Percentiles rank a stretch among this genome's conserved stretches.
Evolutionary conservation across 2,329 filamentous ascomycete genomes (phyloP).

Genomic region (Colletotrichum sp.): DNA sequence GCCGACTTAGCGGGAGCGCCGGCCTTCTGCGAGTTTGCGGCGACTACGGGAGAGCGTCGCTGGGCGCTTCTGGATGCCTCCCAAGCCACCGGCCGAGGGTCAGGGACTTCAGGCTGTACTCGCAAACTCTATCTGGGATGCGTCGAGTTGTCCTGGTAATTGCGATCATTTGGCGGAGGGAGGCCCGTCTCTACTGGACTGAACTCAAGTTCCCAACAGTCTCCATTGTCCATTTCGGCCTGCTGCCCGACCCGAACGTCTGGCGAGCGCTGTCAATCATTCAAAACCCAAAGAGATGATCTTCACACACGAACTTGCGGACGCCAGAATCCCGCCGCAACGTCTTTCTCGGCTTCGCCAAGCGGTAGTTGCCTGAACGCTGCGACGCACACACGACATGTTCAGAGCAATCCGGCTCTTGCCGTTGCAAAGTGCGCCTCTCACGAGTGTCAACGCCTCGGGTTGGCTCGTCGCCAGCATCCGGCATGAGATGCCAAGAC

Average conservation of each 20-base stretch:
- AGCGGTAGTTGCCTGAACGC: neutral
- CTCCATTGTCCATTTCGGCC: neutral
- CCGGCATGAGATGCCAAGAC: constrained; percentile 3
- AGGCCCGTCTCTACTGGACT: neutral
- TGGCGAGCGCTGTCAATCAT: neutral
- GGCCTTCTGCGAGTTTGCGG: neutral
- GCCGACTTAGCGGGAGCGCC: constrained; percentile 7
- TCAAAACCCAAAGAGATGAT: neutral
- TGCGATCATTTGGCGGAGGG: neutral
- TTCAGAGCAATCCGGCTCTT: neutral
- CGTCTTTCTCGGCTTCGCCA: neutral
- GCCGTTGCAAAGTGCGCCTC: neutral
- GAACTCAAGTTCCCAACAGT: neutral
- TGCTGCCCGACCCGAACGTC: neutral
- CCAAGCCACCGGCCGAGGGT: neutral
- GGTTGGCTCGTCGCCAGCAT: neutral
- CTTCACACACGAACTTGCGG: neutral
- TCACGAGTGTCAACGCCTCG: neutral
- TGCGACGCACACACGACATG: neutral
- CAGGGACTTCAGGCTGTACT: neutral
- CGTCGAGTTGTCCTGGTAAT: neutral
- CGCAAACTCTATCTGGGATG: constrained; percentile 5
- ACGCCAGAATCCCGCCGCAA: neutral
- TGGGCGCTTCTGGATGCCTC: neutral
- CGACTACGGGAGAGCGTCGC: constrained; percentile 9